Percentiles rank a stretch among this genome's conserved stretches.
Conservation (phyloP, 306 rosid species). For the Morella rubra region DNA sequence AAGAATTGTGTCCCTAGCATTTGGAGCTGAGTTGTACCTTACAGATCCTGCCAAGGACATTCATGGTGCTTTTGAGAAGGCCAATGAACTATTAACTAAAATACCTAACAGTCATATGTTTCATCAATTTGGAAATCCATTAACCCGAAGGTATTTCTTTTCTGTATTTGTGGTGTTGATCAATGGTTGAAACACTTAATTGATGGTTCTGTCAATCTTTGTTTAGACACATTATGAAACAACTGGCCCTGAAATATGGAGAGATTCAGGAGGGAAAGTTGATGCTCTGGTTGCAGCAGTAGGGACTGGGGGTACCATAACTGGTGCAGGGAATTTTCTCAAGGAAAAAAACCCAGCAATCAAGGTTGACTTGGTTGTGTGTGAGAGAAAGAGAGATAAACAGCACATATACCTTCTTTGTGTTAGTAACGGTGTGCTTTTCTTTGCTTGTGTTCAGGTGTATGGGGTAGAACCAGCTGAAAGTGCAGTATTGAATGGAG, state of each 20-base stretch:
- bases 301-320: constrained; percentile 83
- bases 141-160: constrained; percentile 57
- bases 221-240: constrained; percentile 81
- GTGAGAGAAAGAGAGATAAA: constrained; percentile 13
- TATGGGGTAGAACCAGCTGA: constrained; percentile 83
- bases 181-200: constrained; percentile 7
- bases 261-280: constrained; percentile 65
- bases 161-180: constrained; percentile 8
- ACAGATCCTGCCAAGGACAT: constrained; percentile 65
- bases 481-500: constrained; percentile 81
- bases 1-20: constrained; percentile 63
- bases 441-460: constrained; percentile 39
- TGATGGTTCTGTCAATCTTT: constrained; percentile 1
- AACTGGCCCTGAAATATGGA: constrained; percentile 94
- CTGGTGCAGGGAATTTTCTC: constrained; percentile 76
- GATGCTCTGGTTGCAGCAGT: constrained; percentile 77
- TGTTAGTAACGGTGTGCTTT: constrained; percentile 14
- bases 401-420: not conserved
- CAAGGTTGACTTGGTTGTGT: constrained; percentile 56
- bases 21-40: constrained; percentile 75
- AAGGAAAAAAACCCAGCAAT: constrained; percentile 71
- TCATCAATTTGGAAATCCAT: constrained; percentile 66
- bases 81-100: constrained; percentile 50
- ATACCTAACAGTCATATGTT: constrained; percentile 56
- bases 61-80: constrained; percentile 49